Base-by-base conservation (phyloP, 257 asterid species). In the Forsythia suspensa region DNA sequence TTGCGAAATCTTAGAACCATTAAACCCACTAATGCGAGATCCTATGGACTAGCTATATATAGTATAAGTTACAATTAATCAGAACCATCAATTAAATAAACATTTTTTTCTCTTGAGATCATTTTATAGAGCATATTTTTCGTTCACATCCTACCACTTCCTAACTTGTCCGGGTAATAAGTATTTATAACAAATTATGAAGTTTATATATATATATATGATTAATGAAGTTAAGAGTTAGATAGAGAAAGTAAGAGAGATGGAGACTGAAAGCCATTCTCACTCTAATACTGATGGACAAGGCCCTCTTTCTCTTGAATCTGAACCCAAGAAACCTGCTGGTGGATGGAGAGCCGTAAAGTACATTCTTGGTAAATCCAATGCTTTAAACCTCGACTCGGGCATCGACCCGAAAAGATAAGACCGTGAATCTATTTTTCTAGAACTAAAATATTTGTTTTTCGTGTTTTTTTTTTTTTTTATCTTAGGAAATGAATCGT, bases 301-400 rank as follows among this genome's bases (percentile, higher is more conserved):
- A 69, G 18, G 66, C 70, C 79, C 76, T 72, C 70, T 51, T 70
- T 72, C 84, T 69, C 80, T 80, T 76, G 59, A 82, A 63, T 44
- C 75, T 61, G 80, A 67, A 71, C 75, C 77, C 79, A 81, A 61
- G 37, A 84, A 43, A 76, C 87, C 59, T 18, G 39, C 70, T 24
- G 89, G 97, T 52, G 97, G 97, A 40, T 92, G 97, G 97, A 89
- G 86, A 70, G 96, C 97, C 79, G 80, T 92, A 41, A 88, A 84
- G 73, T 92, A 79, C 87, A 92, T 92, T 84, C 92, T 92, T 71
- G 97, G 96, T 92, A 89, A 63, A 11, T 21, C 70, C 67, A 59
- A 59, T 59, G 34, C 34, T n/a, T 3, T 63, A 63, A 11, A 63
- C 15, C 39, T 4, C 70, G 18, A 63, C 39, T 63, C 70, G 10